A percentile compares a stretch with the other conserved stretches of the same genome.
phyloP scores from a whole-genome alignment of 345 rosid genomes.

The Populus davidiana region DNA sequence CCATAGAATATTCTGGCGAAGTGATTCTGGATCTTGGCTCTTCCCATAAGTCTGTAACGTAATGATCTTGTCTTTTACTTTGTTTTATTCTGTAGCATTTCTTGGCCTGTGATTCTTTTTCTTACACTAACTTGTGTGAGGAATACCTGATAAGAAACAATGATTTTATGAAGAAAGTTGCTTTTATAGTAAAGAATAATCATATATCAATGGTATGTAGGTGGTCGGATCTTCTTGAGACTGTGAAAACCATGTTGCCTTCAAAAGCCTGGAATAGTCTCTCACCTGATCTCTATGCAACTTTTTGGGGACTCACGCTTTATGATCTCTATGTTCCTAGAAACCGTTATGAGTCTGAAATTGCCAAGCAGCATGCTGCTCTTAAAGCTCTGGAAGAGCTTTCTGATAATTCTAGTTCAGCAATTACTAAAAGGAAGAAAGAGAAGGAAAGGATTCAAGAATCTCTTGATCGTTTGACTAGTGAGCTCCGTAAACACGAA shows the following conservation, averaged over 20 bases:
- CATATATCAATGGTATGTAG: constrained; percentile 39
- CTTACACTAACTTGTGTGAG: not conserved
- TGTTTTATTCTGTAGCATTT: constrained; percentile 17
- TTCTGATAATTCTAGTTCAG: constrained; percentile 92
- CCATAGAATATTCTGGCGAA: constrained; percentile 32
- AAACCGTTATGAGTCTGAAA: constrained; percentile 90
- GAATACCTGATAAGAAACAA: not conserved
- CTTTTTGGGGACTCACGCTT: constrained; percentile 96
- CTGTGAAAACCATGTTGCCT: constrained; percentile 87
- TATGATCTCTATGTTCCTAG: constrained; percentile 98
- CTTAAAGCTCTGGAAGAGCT: constrained; percentile 94
- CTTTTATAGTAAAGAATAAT: not conserved
- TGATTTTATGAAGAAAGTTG: not conserved
- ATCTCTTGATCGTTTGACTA: constrained; percentile 81
- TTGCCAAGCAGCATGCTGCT: constrained; percentile 87
- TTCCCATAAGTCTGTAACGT: constrained; percentile 58
- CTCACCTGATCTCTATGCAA: constrained; percentile 93
- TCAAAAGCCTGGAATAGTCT: constrained; percentile 99
- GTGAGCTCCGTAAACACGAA: constrained; percentile 88
- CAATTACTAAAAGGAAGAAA: constrained; percentile 91
- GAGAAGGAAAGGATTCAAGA: constrained; percentile 99
- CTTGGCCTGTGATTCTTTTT: constrained; percentile 1
- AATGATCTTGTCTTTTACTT: constrained; percentile 11
- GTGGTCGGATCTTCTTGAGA: constrained; percentile 91
- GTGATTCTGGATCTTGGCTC: constrained; percentile 67